Evolutionary conservation across 1,284 basidiomycete genomes (phyloP).

Genomic region (Waitea zeae): DNA sequence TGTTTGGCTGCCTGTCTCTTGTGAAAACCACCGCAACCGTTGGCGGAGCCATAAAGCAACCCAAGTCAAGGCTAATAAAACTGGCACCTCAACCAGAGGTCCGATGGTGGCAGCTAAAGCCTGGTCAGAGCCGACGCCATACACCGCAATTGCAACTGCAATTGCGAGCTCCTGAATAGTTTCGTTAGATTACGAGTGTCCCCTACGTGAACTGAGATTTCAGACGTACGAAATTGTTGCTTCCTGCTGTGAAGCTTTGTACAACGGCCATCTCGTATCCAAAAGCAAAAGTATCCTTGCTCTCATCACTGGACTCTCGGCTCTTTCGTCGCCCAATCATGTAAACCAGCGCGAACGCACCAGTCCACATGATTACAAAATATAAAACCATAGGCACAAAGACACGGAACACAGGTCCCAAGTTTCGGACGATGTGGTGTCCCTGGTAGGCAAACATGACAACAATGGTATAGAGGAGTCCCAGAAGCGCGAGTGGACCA

Average conservation of each 20-base stretch:
- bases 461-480: slow-evolving; percentile 62
- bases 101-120: slow-evolving; percentile 68
- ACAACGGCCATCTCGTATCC: slow-evolving; percentile 54
- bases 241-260: slow-evolving; percentile 42
- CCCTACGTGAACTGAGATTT: neutral
- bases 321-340: slow-evolving; percentile 25
- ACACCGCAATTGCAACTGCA: slow-evolving; percentile 67
- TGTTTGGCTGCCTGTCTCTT: no score
- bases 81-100: slow-evolving; percentile 66
- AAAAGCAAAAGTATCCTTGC: no score
- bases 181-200: slow-evolving; percentile 9
- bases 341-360: slow-evolving; percentile 40
- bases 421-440: slow-evolving; percentile 41
- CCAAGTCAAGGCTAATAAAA: slow-evolving; percentile 58
- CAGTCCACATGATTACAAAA: slow-evolving; percentile 64
- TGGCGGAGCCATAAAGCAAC: slow-evolving; percentile 37
- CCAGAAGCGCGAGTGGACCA: slow-evolving; percentile 54
- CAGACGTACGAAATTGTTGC: slow-evolving; percentile 29
- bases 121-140: slow-evolving; percentile 57
- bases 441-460: slow-evolving; percentile 64
- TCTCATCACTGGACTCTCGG: slow-evolving; percentile 10
- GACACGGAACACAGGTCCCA: slow-evolving; percentile 60
- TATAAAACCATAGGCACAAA: slow-evolving; percentile 71
- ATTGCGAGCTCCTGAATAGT: slow-evolving; percentile 56
- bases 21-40: slow-evolving; percentile 35